Conservation (phyloP, 768 basidiomycete species). For the Suillus spraguei region DNA sequence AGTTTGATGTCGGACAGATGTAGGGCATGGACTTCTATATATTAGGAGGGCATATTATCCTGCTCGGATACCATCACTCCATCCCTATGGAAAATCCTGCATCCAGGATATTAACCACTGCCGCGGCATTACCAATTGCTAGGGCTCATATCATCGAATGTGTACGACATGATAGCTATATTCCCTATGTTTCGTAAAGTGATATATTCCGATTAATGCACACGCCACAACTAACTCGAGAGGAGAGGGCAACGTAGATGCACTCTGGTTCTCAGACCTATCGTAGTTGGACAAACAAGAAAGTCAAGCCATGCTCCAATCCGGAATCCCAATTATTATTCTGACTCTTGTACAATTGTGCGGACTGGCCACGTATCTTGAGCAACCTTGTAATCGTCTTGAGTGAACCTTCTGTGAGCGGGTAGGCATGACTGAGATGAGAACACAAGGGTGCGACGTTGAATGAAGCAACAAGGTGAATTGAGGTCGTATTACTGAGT, state of each 20-base stretch:
- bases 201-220: not conserved
- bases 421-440: no score
- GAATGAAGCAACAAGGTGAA: no score
- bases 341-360: no score
- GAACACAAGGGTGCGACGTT: no score
- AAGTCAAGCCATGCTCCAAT: no score
- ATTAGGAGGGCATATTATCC: not conserved
- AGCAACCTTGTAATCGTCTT: no score
- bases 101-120: not conserved
- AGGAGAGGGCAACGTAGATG: not conserved
- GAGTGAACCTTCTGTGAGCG: no score
- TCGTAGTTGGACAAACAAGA: no score
- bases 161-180: not conserved
- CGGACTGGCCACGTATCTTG: no score
- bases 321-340: no score
- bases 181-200: not conserved
- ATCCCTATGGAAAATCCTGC: not conserved
- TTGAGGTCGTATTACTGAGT: no score
- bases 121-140: not conserved
- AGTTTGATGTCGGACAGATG: not conserved
- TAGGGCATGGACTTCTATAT: not conserved
- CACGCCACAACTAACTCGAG: not conserved
- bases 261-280: not conserved
- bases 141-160: not conserved
- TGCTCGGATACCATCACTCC: not conserved